Evolutionary conservation across 179 eudicot species (phyloP).

Genomic region (Silene coronaria): DNA sequence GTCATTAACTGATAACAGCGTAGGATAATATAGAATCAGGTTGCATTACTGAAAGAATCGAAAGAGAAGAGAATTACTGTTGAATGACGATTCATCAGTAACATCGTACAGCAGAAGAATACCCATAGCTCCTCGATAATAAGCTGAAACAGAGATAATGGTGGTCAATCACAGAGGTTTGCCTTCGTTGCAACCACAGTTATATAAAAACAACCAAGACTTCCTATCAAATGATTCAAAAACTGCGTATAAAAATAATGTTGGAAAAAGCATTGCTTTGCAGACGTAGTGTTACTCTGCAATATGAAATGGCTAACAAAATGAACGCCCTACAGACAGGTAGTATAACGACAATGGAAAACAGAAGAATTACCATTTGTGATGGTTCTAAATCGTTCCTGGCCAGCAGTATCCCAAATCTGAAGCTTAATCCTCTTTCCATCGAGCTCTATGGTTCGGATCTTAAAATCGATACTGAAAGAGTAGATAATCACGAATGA

Average conservation of each 20-base stretch:
- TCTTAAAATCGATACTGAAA: slow-evolving; percentile 46
- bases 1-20: background rate
- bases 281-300: background rate
- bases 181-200: background rate
- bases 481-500: background rate
- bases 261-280: no score
- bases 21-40: background rate
- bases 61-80: slow-evolving; percentile 31
- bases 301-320: no score
- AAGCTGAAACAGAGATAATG: slow-evolving; percentile 29
- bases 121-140: slow-evolving; percentile 55
- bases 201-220: background rate
- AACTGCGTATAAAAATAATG: no score
- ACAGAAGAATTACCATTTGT: slow-evolving; percentile 31
- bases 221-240: no score
- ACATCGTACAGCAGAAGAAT: slow-evolving; percentile 49
- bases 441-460: slow-evolving; percentile 46
- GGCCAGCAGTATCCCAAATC: slow-evolving; percentile 51
- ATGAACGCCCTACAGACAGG: no score
- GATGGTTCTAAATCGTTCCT: slow-evolving; percentile 43
- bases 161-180: slow-evolving; percentile 2
- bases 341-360: background rate
- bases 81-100: slow-evolving; percentile 47
- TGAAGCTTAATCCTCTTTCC: slow-evolving; percentile 46
- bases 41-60: background rate